Evolutionary conservation across 306 rosid genomes (phyloP).

Genomic region (Alnus rubra): DNA sequence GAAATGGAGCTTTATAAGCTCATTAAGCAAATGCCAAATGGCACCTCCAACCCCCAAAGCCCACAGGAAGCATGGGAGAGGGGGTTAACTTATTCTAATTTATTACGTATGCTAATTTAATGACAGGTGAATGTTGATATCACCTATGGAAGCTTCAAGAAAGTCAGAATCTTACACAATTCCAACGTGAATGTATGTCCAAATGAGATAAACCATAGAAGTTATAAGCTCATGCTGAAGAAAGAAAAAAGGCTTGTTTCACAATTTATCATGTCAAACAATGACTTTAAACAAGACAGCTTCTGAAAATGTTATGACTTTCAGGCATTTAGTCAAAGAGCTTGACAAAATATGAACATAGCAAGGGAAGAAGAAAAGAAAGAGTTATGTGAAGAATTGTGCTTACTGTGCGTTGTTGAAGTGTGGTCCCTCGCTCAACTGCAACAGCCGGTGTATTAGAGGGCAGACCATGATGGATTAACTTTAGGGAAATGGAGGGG

Average conservation of each 20-base stretch:
- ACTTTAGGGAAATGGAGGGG: constrained; percentile 80
- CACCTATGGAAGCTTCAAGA: not conserved
- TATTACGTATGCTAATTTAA: too few relatives aligned
- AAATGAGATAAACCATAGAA: not conserved
- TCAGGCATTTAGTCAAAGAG: not conserved
- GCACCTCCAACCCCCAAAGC: too few relatives aligned
- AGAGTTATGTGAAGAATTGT: not conserved
- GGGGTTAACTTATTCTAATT: too few relatives aligned
- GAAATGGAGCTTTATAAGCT: not conserved
- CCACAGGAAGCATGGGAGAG: too few relatives aligned
- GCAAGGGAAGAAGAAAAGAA: not conserved
- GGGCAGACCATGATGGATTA: constrained; percentile 79
- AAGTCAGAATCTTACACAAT: not conserved
- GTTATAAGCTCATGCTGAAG: too few relatives aligned
- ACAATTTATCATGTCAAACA: not conserved
- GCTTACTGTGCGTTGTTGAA: constrained; percentile 78
- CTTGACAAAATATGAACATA: not conserved
- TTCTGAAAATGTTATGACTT: not conserved
- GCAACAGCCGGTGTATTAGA: constrained; percentile 87
- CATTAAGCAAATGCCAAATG: not conserved
- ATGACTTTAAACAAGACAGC: not conserved
- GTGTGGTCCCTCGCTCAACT: constrained; percentile 91
- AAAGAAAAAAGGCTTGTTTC: too few relatives aligned
- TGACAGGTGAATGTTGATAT: not conserved
- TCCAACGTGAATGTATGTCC: not conserved